Percentiles rank a stretch among this genome's conserved stretches.
These are phyloP conservation scores for Stachybotrys echinatus DNA, from an alignment of 2,329 filamentous ascomycete species.

Conservation along the genomic window DNA sequence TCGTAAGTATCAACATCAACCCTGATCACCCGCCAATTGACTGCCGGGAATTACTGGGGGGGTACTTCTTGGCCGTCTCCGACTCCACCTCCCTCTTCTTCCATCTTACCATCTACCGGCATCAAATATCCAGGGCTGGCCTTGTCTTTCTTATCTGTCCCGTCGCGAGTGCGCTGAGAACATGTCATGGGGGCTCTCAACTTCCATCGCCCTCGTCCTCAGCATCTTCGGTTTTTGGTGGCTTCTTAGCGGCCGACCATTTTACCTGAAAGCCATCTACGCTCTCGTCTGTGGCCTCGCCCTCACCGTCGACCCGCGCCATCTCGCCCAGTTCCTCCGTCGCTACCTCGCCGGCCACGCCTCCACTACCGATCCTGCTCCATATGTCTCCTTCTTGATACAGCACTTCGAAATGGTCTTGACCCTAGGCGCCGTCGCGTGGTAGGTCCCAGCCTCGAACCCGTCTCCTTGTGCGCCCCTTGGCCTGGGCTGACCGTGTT, in stretches of 20 bases:
- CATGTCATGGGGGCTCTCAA: conserved; percentile 38
- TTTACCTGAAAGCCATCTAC: conserved; percentile 24
- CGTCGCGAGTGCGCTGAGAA: conserved; percentile 26
- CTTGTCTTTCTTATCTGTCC: conserved; percentile 11
- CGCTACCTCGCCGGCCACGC: conserved; percentile 15
- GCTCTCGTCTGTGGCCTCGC: conserved; percentile 24
- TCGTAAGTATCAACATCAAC: neutral
- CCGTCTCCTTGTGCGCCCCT: conserved; percentile 3
- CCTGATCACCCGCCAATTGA: conserved; percentile 14
- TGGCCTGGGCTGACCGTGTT: conserved; percentile 8
- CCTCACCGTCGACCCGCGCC: conserved; percentile 25
- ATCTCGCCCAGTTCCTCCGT: conserved; percentile 21
- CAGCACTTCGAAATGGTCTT: conserved; percentile 51
- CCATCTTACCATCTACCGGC: conserved; percentile 20
- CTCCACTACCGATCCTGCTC: conserved; percentile 32
- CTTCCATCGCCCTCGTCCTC: conserved; percentile 34
- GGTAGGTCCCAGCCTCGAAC: conserved; percentile 33
- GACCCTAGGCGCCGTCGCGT: conserved; percentile 46
- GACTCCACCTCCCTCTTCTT: conserved; percentile 17
- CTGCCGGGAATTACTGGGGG: conserved; percentile 18
- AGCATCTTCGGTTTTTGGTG: conserved; percentile 31
- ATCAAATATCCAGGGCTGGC: conserved; percentile 11
- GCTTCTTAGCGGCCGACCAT: conserved; percentile 26
- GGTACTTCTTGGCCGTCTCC: conserved; percentile 6
- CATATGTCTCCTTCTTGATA: conserved; percentile 38